These are phyloP conservation scores for Thermomucor indicae-seudaticae DNA, from an alignment of 371 early-diverging fungal genomes.

Conservation along the genomic window DNA sequence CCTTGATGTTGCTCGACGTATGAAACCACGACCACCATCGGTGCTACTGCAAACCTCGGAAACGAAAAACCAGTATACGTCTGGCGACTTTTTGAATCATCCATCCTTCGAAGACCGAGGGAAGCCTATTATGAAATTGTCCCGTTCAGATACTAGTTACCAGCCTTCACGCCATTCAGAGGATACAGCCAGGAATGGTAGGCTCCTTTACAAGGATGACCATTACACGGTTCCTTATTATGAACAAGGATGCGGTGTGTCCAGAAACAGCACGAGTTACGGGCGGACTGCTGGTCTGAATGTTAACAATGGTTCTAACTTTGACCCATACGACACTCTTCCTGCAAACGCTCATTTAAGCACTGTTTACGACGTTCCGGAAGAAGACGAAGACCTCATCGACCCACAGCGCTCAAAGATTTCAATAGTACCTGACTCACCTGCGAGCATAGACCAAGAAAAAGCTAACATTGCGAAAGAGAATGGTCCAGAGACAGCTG, in stretches of 20 bases:
- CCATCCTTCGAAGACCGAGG: not conserved
- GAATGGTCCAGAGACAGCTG: conserved; percentile 1
- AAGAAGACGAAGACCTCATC: conserved; percentile 43
- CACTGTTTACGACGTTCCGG: conserved; percentile 11
- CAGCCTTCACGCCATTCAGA: conserved; percentile 1
- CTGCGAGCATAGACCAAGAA: too few relatives aligned
- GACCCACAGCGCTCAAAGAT: conserved; percentile 35
- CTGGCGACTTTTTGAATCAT: too few relatives aligned
- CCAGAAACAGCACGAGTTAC: conserved; percentile 1
- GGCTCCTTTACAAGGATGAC: too few relatives aligned
- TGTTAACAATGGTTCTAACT: not conserved
- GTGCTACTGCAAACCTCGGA: conserved; percentile 31
- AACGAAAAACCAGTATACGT: conserved; percentile 7
- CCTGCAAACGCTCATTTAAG: conserved; percentile 1
- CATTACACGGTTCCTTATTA: too few relatives aligned
- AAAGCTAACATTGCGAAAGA: too few relatives aligned
- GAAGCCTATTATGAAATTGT: conserved; percentile 8
- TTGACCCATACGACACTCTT: conserved; percentile 1
- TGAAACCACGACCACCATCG: conserved; percentile 65
- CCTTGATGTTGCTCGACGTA: conserved; percentile 54
- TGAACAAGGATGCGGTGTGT: not conserved
- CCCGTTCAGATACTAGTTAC: conserved; percentile 7
- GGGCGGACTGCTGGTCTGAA: too few relatives aligned
- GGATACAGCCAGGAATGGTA: too few relatives aligned
- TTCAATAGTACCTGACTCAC: not conserved